Evolutionary conservation across 176 grass and related monocot genomes (phyloP), one percentile per base, ranked within the genome.

Genomic region (Coix lacrymajobi): DNA sequence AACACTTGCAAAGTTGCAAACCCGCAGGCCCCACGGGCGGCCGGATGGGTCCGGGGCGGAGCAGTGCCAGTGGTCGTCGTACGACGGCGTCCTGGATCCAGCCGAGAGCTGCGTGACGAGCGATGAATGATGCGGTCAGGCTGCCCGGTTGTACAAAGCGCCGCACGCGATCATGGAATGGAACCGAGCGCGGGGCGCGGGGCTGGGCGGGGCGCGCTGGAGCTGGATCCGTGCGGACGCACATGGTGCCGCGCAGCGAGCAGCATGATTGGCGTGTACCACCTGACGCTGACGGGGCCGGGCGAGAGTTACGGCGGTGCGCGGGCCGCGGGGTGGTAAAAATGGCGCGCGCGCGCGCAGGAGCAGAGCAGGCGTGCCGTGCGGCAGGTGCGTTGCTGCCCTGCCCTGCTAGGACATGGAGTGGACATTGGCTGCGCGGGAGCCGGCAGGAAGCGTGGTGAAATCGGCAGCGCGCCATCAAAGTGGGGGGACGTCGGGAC

Each of bases 71-170:
- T 34, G 20, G 5, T 3, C 19, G 73, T 49, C 83, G 74, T 72
- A 86, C 77, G 20, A 8, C 11, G 37, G 76, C 31, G 40, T n/a
- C 75, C 66, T 58, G 41, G 70, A 28, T 68, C 39, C 70, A 75
- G 69, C 45, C 16, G 74, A 26, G 58, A 26, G n/a, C 43, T 48
- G 26, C 43, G 69, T 48, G 69, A 45, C 69, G 39, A 14, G 20
- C 12, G 68, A 71, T 46, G 69, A 29, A 71, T 71, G 69, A 14
- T 25, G 69, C 54, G 24, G 54, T 28, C 34, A 28, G 34, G n/a
- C 74, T 38, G 73, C 32, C 8, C 16, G 69, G 22, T 0, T 70
- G 67, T 26, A 22, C 73, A 12, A 37, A 58, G 34, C 73, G 51
- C 8, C 20, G 73, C 52, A 25, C 33, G 4, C 34, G 54, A 61